Percentiles rank a stretch among this genome's conserved stretches.
Conservation (phyloP, 306 rosid species). For the Parietaria judaica region DNA sequence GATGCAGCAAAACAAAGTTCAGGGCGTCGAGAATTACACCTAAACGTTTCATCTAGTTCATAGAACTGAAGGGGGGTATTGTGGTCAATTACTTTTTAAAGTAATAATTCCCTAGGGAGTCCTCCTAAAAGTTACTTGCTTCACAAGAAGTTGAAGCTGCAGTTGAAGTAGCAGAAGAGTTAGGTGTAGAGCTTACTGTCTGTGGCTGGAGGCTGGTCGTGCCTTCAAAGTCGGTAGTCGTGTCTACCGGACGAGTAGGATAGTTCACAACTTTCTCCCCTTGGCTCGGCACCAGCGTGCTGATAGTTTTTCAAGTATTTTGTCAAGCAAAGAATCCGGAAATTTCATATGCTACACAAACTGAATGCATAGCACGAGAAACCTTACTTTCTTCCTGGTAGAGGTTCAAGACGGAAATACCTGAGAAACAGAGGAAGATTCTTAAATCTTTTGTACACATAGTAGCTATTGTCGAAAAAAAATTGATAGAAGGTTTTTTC, state of each 20-base stretch:
- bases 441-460: background rate
- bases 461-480: too few species aligned
- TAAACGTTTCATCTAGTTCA: too few species aligned
- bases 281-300: slow-evolving; percentile 78
- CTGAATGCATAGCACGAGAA: slow-evolving; percentile 16
- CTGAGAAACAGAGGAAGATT: slow-evolving; percentile 33
- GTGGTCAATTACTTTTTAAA: too few species aligned
- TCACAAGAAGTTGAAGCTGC: too few species aligned
- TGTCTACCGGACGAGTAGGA: slow-evolving; percentile 89
- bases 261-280: slow-evolving; percentile 81
- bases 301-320: slow-evolving; percentile 33
- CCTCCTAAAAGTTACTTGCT: too few species aligned
- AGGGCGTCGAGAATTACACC: too few species aligned
- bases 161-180: too few species aligned
- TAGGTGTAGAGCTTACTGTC: slow-evolving; percentile 32
- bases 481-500: too few species aligned
- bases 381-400: slow-evolving; percentile 87
- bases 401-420: slow-evolving; percentile 83
- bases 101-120: too few species aligned
- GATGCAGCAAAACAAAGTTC: too few species aligned
- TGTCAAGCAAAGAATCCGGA: slow-evolving; percentile 21
- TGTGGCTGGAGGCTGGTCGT: slow-evolving; percentile 84
- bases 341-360: slow-evolving; percentile 14
- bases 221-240: slow-evolving; percentile 89
- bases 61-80: too few species aligned